phyloP scores from a whole-genome alignment of 495 filamentous ascomycete genomes.

The Glarea lozoyensis region DNA sequence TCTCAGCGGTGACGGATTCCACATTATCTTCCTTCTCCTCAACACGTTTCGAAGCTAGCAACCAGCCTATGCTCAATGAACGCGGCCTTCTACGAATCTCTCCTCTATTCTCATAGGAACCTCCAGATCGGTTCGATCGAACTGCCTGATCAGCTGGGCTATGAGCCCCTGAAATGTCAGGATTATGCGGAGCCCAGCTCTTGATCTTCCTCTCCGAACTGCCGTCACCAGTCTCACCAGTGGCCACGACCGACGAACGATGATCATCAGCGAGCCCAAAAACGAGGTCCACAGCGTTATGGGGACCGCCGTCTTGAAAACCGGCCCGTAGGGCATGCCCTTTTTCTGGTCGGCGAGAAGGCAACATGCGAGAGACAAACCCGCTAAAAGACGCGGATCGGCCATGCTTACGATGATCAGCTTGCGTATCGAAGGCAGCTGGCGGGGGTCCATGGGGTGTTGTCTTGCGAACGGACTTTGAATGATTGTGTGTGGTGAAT shows the following conservation, averaged over 20 bases:
- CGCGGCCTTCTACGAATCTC: background rate
- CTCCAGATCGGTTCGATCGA: background rate
- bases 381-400: constrained; percentile 24
- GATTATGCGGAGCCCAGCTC: background rate
- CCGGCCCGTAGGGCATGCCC: constrained; percentile 28
- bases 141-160: background rate
- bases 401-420: constrained; percentile 8
- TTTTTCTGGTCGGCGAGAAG: constrained; percentile 33
- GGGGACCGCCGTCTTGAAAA: constrained; percentile 14
- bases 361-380: constrained; percentile 28
- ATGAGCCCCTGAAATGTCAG: background rate
- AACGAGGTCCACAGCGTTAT: constrained; percentile 6
- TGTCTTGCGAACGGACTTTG: background rate
- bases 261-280: constrained; percentile 2
- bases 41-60: background rate
- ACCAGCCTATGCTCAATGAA: background rate
- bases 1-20: background rate
- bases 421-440: background rate
- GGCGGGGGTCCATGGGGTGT: background rate
- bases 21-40: background rate
- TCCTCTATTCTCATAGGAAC: background rate
- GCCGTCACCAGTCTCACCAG: background rate
- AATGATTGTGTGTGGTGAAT: background rate
- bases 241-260: background rate
- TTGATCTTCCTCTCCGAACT: background rate